Evolutionary conservation across 2,329 filamentous ascomycete species (phyloP).

Genomic region (Fusarium anthophilum): DNA sequence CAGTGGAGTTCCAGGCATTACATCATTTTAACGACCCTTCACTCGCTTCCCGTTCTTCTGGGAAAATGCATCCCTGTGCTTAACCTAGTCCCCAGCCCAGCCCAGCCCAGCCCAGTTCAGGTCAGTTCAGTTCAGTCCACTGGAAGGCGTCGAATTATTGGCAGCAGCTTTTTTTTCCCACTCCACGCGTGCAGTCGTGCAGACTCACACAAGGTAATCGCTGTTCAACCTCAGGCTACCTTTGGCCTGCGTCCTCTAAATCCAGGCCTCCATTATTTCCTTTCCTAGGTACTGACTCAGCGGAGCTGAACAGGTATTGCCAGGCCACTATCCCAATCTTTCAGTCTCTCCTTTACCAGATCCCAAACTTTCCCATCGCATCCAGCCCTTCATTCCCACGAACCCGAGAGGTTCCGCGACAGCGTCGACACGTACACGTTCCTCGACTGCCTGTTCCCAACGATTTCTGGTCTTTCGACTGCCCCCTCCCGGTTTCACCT

Average conservation of each 20-base stretch:
- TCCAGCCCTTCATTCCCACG: not conserved
- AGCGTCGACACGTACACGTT: slow-evolving; percentile 32
- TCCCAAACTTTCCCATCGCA: not conserved
- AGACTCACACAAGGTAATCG: slow-evolving; percentile 20
- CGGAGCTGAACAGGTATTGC: not conserved
- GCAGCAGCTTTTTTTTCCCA: slow-evolving; percentile 27
- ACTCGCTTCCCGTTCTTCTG: slow-evolving; percentile 33
- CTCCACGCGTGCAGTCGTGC: slow-evolving; percentile 22
- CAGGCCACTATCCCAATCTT: not conserved
- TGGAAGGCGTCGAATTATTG: slow-evolving; percentile 28
- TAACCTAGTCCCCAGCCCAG: slow-evolving; percentile 8
- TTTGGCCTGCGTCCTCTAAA: not conserved
- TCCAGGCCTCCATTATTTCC: slow-evolving; percentile 14
- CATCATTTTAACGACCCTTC: slow-evolving; percentile 37
- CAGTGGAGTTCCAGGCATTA: slow-evolving; percentile 34
- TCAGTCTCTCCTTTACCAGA: not conserved
- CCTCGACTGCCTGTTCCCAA: not conserved
- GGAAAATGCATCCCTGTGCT: slow-evolving; percentile 33
- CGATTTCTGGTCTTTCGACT: slow-evolving; percentile 4
- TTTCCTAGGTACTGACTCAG: slow-evolving; percentile 5
- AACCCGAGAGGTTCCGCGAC: slow-evolving; percentile 21
- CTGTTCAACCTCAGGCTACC: slow-evolving; percentile 29
- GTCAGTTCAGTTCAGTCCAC: not conserved
- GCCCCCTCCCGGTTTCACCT: not conserved
- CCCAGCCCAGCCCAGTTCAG: not conserved